These are phyloP conservation scores for Poteriospumella lacustris DNA, from an alignment of 108 stramenopile species.

Conservation along the genomic window DNA sequence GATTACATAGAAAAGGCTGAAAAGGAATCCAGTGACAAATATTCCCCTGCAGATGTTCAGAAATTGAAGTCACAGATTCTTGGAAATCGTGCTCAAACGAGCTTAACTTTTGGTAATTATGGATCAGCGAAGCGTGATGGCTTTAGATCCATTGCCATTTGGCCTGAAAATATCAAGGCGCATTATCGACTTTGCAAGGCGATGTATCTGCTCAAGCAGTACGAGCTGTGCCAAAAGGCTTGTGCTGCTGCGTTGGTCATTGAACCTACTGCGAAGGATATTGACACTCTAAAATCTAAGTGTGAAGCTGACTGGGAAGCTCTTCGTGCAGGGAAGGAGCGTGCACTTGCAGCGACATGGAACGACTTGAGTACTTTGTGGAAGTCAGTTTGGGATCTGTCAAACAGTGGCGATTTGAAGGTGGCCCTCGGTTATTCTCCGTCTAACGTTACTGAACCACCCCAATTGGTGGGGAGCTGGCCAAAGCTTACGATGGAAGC, in stretches of 20 bases:
- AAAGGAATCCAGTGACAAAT: no score
- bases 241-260: neutral
- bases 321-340: neutral
- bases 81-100: neutral
- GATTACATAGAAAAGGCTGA: neutral
- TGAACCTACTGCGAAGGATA: neutral
- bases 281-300: no score
- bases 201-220: neutral
- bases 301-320: neutral
- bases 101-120: neutral
- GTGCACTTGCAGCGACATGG: neutral
- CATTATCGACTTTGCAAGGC: neutral
- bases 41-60: neutral
- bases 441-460: neutral
- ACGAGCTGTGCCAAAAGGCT: neutral
- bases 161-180: constrained; percentile 8
- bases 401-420: neutral
- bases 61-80: neutral
- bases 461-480: neutral
- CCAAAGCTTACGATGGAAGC: neutral
- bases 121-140: neutral
- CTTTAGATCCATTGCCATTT: neutral
- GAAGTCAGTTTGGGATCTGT: neutral
- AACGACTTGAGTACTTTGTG: neutral
- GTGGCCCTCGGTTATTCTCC: neutral